Evolutionary conservation across 75 land plant genomes (phyloP).

Genomic region (Isoetes taiwanensis): DNA sequence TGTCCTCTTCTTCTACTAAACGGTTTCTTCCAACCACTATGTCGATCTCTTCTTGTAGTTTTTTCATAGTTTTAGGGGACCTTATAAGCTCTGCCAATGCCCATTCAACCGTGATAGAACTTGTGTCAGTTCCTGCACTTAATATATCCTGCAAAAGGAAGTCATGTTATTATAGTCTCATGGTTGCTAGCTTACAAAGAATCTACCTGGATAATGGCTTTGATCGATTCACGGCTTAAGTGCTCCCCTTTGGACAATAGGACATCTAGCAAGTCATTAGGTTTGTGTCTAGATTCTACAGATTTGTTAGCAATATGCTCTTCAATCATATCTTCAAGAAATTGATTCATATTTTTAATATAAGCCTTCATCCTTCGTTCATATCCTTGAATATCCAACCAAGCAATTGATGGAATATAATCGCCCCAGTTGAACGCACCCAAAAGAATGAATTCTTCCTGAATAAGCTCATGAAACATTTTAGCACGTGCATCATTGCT

Average conservation of each 20-base stretch:
- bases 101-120: neutral
- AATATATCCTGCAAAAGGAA: slow-evolving; percentile 1
- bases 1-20: neutral
- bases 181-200: no score
- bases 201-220: slow-evolving; percentile 23
- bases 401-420: slow-evolving; percentile 16
- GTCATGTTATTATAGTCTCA: no score
- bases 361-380: slow-evolving; percentile 10
- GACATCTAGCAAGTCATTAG: slow-evolving; percentile 17
- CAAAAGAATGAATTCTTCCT: slow-evolving; percentile 9
- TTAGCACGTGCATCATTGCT: slow-evolving; percentile 14
- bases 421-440: slow-evolving; percentile 15
- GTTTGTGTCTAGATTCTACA: neutral
- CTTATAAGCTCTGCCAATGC: neutral
- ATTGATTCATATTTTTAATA: slow-evolving; percentile 10
- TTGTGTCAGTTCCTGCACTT: slow-evolving; percentile 1
- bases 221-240: slow-evolving; percentile 12
- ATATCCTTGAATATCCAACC: slow-evolving; percentile 27
- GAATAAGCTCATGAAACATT: slow-evolving; percentile 11
- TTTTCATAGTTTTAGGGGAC: neutral
- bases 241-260: slow-evolving; percentile 5
- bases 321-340: slow-evolving; percentile 22
- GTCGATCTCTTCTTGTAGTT: slow-evolving; percentile 4
- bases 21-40: neutral
- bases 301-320: slow-evolving; percentile 10